These are phyloP conservation scores for Bryum argenteum DNA, from an alignment of 225 moss, liverwort and hornwort species.

Conservation along the genomic window DNA sequence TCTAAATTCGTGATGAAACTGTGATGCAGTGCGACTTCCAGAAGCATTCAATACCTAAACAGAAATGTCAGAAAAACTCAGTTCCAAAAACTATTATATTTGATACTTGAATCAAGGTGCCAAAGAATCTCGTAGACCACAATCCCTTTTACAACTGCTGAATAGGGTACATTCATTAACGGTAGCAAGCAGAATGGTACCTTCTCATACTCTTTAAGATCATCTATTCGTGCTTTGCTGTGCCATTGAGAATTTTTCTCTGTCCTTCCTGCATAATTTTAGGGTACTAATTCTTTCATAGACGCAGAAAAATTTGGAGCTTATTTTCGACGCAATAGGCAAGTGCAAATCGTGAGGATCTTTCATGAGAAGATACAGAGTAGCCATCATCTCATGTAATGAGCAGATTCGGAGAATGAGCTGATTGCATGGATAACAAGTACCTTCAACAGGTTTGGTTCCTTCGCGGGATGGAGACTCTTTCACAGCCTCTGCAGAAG, in stretches of 20 bases:
- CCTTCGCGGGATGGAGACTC: slow-evolving; percentile 32
- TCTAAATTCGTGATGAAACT: slow-evolving; percentile 32
- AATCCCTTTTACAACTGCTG: no score
- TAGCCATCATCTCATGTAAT: background rate
- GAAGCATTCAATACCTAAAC: slow-evolving; percentile 2
- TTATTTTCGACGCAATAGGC: background rate
- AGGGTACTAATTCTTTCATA: background rate
- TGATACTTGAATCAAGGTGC: background rate
- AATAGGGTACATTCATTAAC: background rate
- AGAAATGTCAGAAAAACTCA: background rate
- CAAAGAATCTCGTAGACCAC: background rate
- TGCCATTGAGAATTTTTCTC: slow-evolving; percentile 25
- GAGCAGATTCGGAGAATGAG: background rate
- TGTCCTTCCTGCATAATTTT: slow-evolving; percentile 18
- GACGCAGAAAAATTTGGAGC: background rate
- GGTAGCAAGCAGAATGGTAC: slow-evolving; percentile 20
- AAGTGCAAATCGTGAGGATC: slow-evolving; percentile 8
- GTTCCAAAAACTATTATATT: background rate
- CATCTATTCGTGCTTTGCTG: slow-evolving; percentile 28
- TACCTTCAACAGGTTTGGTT: slow-evolving; percentile 38
- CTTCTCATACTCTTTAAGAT: slow-evolving; percentile 30
- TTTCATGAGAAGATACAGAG: background rate
- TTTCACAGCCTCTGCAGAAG: slow-evolving; percentile 17
- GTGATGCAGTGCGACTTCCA: slow-evolving; percentile 11
- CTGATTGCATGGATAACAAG: background rate